A percentile compares a stretch with the other conserved stretches of the same genome.
Evolutionary conservation across 1,284 basidiomycete genomes (phyloP).

Genomic region (Coniophora puteana): DNA sequence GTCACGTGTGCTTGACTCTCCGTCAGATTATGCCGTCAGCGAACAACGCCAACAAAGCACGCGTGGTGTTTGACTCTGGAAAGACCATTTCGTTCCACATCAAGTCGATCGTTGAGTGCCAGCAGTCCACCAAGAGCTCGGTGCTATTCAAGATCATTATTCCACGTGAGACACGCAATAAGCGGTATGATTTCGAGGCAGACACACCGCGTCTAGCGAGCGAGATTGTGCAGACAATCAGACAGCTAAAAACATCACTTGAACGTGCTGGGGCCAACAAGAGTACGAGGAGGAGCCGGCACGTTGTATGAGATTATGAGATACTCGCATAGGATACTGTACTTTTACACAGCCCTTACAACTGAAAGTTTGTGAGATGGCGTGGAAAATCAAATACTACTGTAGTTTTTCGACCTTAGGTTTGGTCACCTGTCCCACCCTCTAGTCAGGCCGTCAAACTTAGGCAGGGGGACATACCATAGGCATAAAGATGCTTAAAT

Average conservation of each 20-base stretch:
- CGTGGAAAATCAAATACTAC: too few relatives aligned
- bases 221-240: slow-evolving; percentile 71
- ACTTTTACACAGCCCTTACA: too few relatives aligned
- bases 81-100: slow-evolving; percentile 94
- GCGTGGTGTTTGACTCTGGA: slow-evolving; percentile 82
- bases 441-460: too few relatives aligned
- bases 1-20: slow-evolving; percentile 1
- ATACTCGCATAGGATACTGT: too few relatives aligned
- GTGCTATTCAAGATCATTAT: slow-evolving; percentile 86
- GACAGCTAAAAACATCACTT: slow-evolving; percentile 51
- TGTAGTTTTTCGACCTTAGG: too few relatives aligned
- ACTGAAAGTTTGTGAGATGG: too few relatives aligned
- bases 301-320: slow-evolving; percentile 28
- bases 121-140: slow-evolving; percentile 78
- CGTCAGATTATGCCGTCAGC: slow-evolving; percentile 84
- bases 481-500: too few relatives aligned
- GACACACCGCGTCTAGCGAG: slow-evolving; percentile 79
- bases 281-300: slow-evolving; percentile 53
- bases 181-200: slow-evolving; percentile 97
- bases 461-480: too few relatives aligned
- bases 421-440: too few relatives aligned
- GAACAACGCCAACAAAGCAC: slow-evolving; percentile 77
- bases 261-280: slow-evolving; percentile 58
- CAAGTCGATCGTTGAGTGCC: slow-evolving; percentile 80
- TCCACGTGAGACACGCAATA: slow-evolving; percentile 68